Percentiles rank a stretch among this genome's conserved stretches.
phyloP scores from a whole-genome alignment of 345 rosid species.

The Lumnitzera racemosa region DNA sequence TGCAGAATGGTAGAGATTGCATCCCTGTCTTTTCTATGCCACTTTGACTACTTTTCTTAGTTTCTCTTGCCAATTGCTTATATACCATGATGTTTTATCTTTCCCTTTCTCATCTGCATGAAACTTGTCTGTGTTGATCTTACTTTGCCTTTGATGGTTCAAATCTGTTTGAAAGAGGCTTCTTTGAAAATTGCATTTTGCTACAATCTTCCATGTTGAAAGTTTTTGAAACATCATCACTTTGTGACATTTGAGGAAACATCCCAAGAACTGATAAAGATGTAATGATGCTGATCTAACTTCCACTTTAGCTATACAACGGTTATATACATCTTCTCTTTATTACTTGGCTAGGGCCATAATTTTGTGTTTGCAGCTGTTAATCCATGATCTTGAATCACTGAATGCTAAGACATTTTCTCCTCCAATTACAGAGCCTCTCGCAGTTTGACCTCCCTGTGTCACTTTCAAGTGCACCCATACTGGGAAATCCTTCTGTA shows the following conservation, averaged over 20 bases:
- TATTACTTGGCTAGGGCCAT: neutral
- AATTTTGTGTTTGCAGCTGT: slow-evolving; percentile 1
- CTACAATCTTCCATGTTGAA: neutral
- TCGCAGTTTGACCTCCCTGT: slow-evolving; percentile 97
- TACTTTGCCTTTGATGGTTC: neutral
- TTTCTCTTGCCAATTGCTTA: neutral
- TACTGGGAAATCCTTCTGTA: slow-evolving; percentile 50
- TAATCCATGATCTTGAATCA: slow-evolving; percentile 1
- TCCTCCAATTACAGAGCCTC: slow-evolving; percentile 66
- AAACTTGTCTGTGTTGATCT: neutral
- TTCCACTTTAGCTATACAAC: too few relatives aligned
- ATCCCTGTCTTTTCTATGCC: too few relatives aligned
- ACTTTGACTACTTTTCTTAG: too few relatives aligned
- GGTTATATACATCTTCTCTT: too few relatives aligned
- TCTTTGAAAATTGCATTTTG: neutral
- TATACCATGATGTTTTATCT: neutral
- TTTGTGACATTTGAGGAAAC: neutral
- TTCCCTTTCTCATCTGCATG: neutral
- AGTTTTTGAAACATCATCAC: neutral
- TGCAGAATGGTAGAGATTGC: too few relatives aligned
- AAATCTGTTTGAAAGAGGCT: neutral
- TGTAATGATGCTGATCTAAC: too few relatives aligned
- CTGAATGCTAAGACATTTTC: slow-evolving; percentile 19
- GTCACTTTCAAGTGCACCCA: slow-evolving; percentile 69
- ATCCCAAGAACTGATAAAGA: too few relatives aligned